Percentiles rank a stretch among this genome's conserved stretches.
Evolutionary conservation across 2,329 filamentous ascomycete species (phyloP).

Genomic region (Xylaria sp.): DNA sequence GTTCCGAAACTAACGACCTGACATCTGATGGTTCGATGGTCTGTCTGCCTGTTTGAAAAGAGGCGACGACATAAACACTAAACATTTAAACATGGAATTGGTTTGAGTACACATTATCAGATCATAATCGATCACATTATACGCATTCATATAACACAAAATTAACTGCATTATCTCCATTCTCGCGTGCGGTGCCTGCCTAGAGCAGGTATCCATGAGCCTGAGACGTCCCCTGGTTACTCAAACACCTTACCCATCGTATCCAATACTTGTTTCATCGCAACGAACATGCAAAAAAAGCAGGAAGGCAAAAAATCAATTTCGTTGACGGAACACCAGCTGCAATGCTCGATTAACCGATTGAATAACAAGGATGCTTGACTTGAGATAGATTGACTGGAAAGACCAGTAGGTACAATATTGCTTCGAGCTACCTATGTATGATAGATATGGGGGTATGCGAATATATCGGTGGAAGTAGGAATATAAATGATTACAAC

Average conservation of each 20-base stretch:
- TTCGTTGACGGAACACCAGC: neutral
- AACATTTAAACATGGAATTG: neutral
- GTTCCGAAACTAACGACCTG: neutral
- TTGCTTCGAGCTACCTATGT: slow-evolving; percentile 6
- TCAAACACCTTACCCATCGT: neutral
- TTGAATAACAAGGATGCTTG: neutral
- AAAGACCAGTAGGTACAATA: slow-evolving; percentile 2
- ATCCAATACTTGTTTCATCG: neutral
- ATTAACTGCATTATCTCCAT: neutral
- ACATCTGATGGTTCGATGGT: neutral
- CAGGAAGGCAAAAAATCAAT: neutral
- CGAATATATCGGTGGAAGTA: neutral
- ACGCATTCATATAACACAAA: neutral
- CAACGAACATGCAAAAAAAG: neutral
- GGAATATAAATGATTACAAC: slow-evolving; percentile 16
- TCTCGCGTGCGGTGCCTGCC: neutral
- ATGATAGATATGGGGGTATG: neutral
- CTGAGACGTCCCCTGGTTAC: neutral
- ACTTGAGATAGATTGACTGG: neutral
- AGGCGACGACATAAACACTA: neutral
- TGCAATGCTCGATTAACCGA: neutral
- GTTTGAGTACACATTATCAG: neutral
- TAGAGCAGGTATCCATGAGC: neutral
- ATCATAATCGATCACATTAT: neutral
- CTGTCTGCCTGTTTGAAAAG: neutral